Evolutionary conservation across 192 early-diverging fungal genomes (phyloP).

Genomic region (Spizellomyces punctatus): DNA sequence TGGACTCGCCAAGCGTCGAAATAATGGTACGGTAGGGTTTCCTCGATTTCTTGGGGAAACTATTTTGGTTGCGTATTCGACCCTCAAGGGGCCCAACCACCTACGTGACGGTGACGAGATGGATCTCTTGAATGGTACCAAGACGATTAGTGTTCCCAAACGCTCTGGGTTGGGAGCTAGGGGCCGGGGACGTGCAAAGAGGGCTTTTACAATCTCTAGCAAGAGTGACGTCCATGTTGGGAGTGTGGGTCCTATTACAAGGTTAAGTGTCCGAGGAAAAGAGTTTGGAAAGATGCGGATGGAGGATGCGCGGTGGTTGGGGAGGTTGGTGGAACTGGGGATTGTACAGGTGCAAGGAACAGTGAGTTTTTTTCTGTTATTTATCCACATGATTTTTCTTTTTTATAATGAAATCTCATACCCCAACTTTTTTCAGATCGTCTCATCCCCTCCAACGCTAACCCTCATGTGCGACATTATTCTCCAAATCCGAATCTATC

Average conservation of each 20-base stretch:
- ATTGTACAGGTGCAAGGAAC: constrained; percentile 8
- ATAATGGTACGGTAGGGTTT: too few species aligned
- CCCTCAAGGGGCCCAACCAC: constrained; percentile 1
- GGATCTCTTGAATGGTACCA: not conserved
- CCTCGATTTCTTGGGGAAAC: constrained; percentile 11
- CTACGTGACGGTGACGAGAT: constrained; percentile 22
- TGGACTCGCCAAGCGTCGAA: too few species aligned
- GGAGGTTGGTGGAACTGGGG: constrained; percentile 20
- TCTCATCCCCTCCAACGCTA: constrained; percentile 7
- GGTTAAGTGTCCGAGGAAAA: constrained; percentile 5
- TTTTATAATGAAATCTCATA: too few species aligned
- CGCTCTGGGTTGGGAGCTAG: not conserved
- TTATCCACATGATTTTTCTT: too few species aligned
- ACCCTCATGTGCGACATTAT: constrained; percentile 28
- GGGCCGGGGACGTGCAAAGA: not conserved
- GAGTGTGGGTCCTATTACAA: constrained; percentile 10
- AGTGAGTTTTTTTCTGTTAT: not conserved
- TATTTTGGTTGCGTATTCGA: constrained; percentile 15
- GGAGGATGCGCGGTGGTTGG: constrained; percentile 16
- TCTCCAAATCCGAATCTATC: constrained; percentile 13
- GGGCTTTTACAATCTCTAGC: not conserved
- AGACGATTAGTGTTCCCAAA: not conserved
- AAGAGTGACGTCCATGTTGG: not conserved
- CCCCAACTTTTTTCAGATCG: not conserved
- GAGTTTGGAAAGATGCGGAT: constrained; percentile 20